Percentiles rank a stretch among this genome's conserved stretches.
These are phyloP conservation scores for Phytomonas francai DNA, from an alignment of 208 protist species.

Conservation along the genomic window DNA sequence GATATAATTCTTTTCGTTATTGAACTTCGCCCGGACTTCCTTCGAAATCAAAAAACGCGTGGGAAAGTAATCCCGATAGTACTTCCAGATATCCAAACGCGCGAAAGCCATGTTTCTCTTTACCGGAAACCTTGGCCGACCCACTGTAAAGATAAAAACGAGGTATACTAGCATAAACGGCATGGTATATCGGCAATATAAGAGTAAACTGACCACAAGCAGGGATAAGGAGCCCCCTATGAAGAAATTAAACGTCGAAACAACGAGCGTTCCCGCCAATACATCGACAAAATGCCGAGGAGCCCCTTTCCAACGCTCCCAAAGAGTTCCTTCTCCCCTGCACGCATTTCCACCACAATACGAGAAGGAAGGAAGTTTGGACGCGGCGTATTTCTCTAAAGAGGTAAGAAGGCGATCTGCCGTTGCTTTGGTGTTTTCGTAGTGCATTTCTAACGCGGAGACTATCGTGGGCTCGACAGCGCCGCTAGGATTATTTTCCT, in stretches of 20 bases:
- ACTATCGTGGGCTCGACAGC: background rate
- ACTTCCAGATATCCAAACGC: constrained; percentile 33
- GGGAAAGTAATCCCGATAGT: constrained; percentile 84
- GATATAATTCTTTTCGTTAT: constrained; percentile 66
- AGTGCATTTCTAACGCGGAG: background rate
- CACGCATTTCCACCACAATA: background rate
- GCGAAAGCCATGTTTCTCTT: constrained; percentile 17
- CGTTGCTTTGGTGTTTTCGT: constrained; percentile 20
- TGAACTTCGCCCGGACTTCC: constrained; percentile 32
- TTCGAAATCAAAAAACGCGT: constrained; percentile 57
- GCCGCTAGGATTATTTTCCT: too few species aligned
- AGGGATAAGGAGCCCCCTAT: constrained; percentile 47
- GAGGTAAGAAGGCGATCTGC: constrained; percentile 26
- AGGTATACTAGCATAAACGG: constrained; percentile 57
- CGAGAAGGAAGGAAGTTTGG: constrained; percentile 22
- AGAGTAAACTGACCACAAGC: constrained; percentile 20
- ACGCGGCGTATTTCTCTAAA: constrained; percentile 42
- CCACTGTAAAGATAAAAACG: constrained; percentile 58
- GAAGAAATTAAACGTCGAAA: constrained; percentile 63
- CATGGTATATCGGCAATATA: constrained; percentile 40
- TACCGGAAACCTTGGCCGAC: constrained; percentile 34
- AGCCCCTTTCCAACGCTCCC: constrained; percentile 16
- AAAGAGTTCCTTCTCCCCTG: too few species aligned
- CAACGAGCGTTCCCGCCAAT: constrained; percentile 27
- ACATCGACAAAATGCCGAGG: constrained; percentile 11